Base-by-base conservation (phyloP, 2,329 filamentous ascomycete genomes). In the Monosporascus sp. region DNA sequence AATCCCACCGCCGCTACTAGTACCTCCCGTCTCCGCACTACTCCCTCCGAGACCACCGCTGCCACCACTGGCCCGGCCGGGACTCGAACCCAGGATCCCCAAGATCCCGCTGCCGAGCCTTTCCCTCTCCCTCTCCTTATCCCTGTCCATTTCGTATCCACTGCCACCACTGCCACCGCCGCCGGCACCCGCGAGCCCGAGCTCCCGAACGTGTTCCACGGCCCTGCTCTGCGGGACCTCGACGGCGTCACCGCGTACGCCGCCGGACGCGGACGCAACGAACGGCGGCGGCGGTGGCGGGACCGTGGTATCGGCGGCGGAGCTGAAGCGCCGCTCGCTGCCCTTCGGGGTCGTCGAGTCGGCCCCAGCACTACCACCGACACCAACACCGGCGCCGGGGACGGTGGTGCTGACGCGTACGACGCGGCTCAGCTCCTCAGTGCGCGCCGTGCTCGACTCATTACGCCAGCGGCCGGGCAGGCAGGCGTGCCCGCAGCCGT, bases 401-500 rank as follows among this genome's bases (percentile, higher is more conserved):
- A 35, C 31, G 11, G 31, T 35, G 11, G 31, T 35, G 11, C 31
- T 11, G 14, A 58, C 50, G 3, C 74, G 69, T 1, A 76, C 72
- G 1, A 69, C 74, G 3, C 78, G 74, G 11, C 72, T 75, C 2
- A 83, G 66, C 52, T 83, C 80, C n/a, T 82, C 80, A 35, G 72
- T 73, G 4, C 74, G 69, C 3, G 70, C 71, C 0, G 72, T 73
- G 25, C 64, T 68, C 1, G 64, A 72, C 58, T 82, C 78, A 6
- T 76, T 71, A 5, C 79, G 74, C 68, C 81, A 84, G 37, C 70
- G 71, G 0, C 81, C 80, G 0, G 82, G 81, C 0, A 86, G 72
- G 55, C 83, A 87, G 27, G 80, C 80, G 60, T 87, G 83, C 3
- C 82, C 78, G 62, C 83, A 87, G 0, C 83, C 83, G 56, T 85